Evolutionary conservation across 208 protist genomes (phyloP).

Genomic region (Crithidia thermophila): DNA sequence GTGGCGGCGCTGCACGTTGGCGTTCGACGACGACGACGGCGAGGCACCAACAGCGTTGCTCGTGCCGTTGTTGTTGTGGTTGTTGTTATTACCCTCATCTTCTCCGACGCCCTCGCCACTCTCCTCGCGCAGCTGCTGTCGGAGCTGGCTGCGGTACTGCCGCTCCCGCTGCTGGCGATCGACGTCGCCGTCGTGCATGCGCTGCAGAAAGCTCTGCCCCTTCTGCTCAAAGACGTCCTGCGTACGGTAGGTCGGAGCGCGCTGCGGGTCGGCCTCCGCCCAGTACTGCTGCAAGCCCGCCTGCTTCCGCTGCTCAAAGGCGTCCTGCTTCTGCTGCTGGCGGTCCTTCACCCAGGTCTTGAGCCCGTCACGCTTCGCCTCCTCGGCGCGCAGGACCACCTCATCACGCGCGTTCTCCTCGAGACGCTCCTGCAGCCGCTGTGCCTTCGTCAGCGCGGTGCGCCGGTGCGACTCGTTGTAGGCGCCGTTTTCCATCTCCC

Average conservation of each 20-base stretch:
- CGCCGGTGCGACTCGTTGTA: constrained; percentile 56
- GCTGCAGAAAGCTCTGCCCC: constrained; percentile 53
- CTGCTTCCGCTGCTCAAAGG: constrained; percentile 59
- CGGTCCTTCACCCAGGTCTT: constrained; percentile 37
- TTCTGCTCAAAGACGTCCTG: constrained; percentile 73
- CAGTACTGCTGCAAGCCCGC: constrained; percentile 35
- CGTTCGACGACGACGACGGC: not conserved
- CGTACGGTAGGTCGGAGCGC: constrained; percentile 55
- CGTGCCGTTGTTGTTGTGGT: not conserved
- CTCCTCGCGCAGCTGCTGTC: constrained; percentile 9
- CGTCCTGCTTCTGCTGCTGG: constrained; percentile 43
- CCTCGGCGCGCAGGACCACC: constrained; percentile 34
- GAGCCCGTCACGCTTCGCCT: constrained; percentile 39
- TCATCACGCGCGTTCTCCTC: constrained; percentile 34
- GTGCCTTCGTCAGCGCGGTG: constrained; percentile 42
- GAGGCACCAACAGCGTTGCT: not conserved
- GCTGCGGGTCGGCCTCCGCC: constrained; percentile 16
- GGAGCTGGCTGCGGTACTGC: constrained; percentile 16
- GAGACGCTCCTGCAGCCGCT: constrained; percentile 51
- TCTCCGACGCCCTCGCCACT: constrained; percentile 5
- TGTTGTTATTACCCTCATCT: not conserved
- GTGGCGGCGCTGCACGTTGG: constrained; percentile 6
- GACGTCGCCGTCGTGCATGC: constrained; percentile 41
- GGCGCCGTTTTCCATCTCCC: constrained; percentile 37
- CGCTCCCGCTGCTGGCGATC: constrained; percentile 16